Evolutionary conservation across 176 grass and related monocot genomes (phyloP), one percentile per base, ranked within the genome.

Genomic region (Puya raimondii): DNA sequence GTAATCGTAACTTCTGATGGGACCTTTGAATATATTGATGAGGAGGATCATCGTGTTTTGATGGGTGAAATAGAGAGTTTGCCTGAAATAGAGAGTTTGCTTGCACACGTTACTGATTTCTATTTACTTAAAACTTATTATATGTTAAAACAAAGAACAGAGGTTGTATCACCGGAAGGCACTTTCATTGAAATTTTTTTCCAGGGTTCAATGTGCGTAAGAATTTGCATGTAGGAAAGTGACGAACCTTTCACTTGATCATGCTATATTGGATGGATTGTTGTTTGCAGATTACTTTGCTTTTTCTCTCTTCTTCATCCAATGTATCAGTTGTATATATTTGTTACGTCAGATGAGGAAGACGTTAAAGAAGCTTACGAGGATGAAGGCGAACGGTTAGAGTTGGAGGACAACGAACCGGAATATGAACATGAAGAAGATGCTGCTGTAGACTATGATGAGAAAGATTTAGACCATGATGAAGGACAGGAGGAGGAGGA

Each of bases 361-460:
- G 72, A 73, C 25, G 64, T 68, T 8, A 96, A 85, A 80, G 89
- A 85, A 88, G 64, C 61, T 61, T 86, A 77, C 16, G 80, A 79
- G 79, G 88, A 86, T 72, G 85, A 74, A 71, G 84, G 82, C 64
- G 89, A 92, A 66, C 80, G 80, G 1, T 26, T 92, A 47, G 89
- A 88, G 61, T 85, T 92, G 0, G 89, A 92, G 77, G 85, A 91
- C 33, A 42, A 42, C 66, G 88, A 91, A 66, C 78, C 68, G 29
- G 88, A 91, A 70, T 90, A 90, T 59, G 87, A 53, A 26, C 49
- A 48, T 70, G 68, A 90, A 70, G 89, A 92, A 63, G 89, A 88
- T 51, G 67, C 80, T 88, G 82, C 77, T 73, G 73, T 92, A 26
- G 89, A 92, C 48, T 92, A 92, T 0, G 89, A 85, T 70, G 86